These are phyloP conservation scores for Komagataella mondaviorum DNA, from an alignment of 805 yeast genomes.

Conservation along the genomic window DNA sequence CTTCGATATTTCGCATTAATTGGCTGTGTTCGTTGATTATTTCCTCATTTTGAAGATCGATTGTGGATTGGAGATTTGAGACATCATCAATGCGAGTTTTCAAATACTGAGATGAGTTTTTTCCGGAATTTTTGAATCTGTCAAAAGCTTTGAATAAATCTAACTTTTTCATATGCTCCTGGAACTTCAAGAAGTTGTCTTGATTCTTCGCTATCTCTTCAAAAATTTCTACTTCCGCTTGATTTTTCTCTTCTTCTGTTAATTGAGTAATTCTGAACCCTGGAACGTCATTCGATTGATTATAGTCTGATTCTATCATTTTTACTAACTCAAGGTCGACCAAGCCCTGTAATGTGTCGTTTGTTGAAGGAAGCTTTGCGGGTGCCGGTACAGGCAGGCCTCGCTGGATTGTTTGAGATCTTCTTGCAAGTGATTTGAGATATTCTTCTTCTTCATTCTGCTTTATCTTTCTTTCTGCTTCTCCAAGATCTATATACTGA, in stretches of 20 bases:
- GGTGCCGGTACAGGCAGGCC: conserved; percentile 21
- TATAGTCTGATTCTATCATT: conserved; percentile 27
- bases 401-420: conserved; percentile 33
- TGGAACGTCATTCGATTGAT: conserved; percentile 6
- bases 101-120: not conserved
- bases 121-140: not conserved
- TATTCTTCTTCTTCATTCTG: not conserved
- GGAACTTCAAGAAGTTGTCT: conserved; percentile 2
- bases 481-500: conserved; percentile 12
- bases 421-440: conserved; percentile 14
- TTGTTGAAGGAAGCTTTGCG: not conserved
- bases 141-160: not conserved
- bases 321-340: conserved; percentile 18
- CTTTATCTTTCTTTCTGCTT: conserved; percentile 12
- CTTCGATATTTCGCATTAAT: not conserved
- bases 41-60: not conserved
- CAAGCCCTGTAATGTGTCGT: not conserved
- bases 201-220: conserved; percentile 1
- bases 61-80: not conserved
- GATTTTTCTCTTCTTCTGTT: conserved; percentile 5
- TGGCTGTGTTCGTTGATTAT: not conserved
- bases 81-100: not conserved
- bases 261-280: conserved; percentile 12
- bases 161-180: not conserved
- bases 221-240: not conserved